Base-by-base conservation (phyloP, 805 yeast species). In the Candida glaebosa region DNA sequence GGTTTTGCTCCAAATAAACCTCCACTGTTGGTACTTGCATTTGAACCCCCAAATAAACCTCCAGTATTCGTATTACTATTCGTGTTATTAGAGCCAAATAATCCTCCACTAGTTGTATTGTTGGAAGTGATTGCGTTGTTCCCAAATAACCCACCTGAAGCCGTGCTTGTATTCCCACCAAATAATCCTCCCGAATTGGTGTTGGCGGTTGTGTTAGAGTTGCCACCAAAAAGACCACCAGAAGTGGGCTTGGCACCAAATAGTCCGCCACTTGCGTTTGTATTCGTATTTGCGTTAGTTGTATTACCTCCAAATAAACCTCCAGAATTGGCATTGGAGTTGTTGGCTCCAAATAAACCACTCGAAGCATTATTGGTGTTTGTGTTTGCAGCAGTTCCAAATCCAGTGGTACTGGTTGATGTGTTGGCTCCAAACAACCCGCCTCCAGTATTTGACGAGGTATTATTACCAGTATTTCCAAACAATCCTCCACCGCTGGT, bases 71-170 rank as follows among this genome's bases (percentile, higher is more conserved):
- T 8, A 12, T 5, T 28, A 5, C 25, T 16, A 16, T 12, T 33
- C 31, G 22, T 14, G 8, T 32, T 36, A 17, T 34, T 36, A 24
- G 18, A 16, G 9, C 57, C 52, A 39, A 66, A 50, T 5, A 64
- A 56, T 5, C 65, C 63, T 12, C 56, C 45, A 28, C 52, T 19
- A 18, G 44, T 39, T 32, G 46, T 41, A 15, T 45, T 52, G n/a
- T 44, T 42, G 15, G 46, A 16, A 9, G 39, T 9, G 17, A 46
- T 24, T 8, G 50, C 37, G 2, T 43, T 47, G 31, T 41, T 41
- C 5, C 65, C 66, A 50, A 58, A 59, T 38, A 58, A 41, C 14
- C 63, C 60, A 28, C 57, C 52, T 6, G 52, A 20, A 18, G 37
- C 38, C 24, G 37, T 45, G 17, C 45, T 49, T 18, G 45, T 44